Evolutionary conservation across 2,329 filamentous ascomycete species (phyloP).

Genomic region (Sporothrix humicola): DNA sequence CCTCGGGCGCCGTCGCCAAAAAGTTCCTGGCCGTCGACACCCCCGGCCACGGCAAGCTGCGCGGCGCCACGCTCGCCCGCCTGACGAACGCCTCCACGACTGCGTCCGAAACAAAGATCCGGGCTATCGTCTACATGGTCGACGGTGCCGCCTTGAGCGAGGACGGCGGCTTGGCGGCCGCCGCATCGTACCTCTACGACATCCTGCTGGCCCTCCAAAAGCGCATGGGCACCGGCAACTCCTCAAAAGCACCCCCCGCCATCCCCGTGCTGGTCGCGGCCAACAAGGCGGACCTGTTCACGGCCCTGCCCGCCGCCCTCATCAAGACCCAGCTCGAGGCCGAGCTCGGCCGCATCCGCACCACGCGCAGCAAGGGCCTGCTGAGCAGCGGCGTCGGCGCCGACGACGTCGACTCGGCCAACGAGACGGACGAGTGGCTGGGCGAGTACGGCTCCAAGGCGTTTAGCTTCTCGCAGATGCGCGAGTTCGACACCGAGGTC

Average conservation of each 20-base stretch:
- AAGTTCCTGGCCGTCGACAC: conserved; percentile 85
- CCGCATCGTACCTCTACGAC: conserved; percentile 87
- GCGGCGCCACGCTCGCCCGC: conserved; percentile 66
- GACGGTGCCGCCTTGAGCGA: conserved; percentile 75
- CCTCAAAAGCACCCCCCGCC: conserved; percentile 59
- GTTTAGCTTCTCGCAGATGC: conserved; percentile 82
- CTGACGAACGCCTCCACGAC: conserved; percentile 45
- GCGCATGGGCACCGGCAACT: conserved; percentile 50
- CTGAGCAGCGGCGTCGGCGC: conserved; percentile 78
- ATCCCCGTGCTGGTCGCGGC: conserved; percentile 83
- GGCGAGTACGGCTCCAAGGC: conserved; percentile 77
- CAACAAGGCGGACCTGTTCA: conserved; percentile 96
- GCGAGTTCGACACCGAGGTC: conserved; percentile 80
- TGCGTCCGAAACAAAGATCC: conserved; percentile 53
- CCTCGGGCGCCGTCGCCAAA: conserved; percentile 61
- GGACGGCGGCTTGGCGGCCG: conserved; percentile 67
- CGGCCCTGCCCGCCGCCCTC: conserved; percentile 78
- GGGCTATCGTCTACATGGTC: conserved; percentile 84
- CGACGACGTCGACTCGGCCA: conserved; percentile 55
- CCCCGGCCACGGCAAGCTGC: conserved; percentile 93
- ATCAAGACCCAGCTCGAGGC: conserved; percentile 77
- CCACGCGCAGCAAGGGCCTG: conserved; percentile 78
- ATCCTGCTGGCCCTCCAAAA: conserved; percentile 83
- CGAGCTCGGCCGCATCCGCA: conserved; percentile 79
- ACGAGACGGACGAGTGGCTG: conserved; percentile 82